A percentile compares a stretch with the other conserved stretches of the same genome.
These are phyloP conservation scores for Naganishia sp. DNA, from an alignment of 1,284 basidiomycete genomes.

Conservation along the genomic window DNA sequence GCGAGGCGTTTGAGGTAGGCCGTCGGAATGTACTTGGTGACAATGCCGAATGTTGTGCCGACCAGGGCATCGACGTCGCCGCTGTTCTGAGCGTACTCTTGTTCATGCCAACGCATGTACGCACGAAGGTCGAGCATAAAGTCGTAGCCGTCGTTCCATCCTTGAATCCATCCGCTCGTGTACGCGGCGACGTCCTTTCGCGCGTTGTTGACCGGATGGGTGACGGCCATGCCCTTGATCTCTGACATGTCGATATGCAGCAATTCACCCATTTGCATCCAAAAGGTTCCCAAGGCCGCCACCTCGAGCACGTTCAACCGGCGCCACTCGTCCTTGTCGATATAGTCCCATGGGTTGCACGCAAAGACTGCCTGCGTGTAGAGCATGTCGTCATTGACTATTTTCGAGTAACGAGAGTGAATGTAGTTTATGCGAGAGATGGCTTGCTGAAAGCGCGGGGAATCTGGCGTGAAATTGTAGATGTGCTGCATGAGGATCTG, in stretches of 20 bases:
- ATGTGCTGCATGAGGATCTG: constrained; percentile 27
- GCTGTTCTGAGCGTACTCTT: constrained; percentile 7
- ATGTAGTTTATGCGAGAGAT: constrained; percentile 32
- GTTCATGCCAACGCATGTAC: constrained; percentile 28
- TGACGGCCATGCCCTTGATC: constrained; percentile 19
- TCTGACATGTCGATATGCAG: constrained; percentile 20
- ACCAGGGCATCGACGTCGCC: constrained; percentile 20
- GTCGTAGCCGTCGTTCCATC: constrained; percentile 26
- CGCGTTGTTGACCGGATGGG: constrained; percentile 6
- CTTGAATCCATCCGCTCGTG: neutral
- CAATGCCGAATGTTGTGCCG: constrained; percentile 18
- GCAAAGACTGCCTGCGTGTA: constrained; percentile 30
- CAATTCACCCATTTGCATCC: constrained; percentile 23
- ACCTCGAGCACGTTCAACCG: constrained; percentile 26
- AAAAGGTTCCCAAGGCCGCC: constrained; percentile 28
- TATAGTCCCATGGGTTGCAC: constrained; percentile 31
- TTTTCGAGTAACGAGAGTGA: constrained; percentile 27
- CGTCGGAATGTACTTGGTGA: constrained; percentile 12
- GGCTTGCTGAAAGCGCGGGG: constrained; percentile 25
- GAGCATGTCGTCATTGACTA: constrained; percentile 25
- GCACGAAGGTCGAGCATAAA: constrained; percentile 33
- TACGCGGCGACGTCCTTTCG: constrained; percentile 4
- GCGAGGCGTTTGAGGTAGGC: neutral
- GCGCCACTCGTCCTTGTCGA: constrained; percentile 29
- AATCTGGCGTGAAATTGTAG: constrained; percentile 26